Evolutionary conservation across 345 rosid genomes (phyloP).

Genomic region (Chamaenerion angustifolium): DNA sequence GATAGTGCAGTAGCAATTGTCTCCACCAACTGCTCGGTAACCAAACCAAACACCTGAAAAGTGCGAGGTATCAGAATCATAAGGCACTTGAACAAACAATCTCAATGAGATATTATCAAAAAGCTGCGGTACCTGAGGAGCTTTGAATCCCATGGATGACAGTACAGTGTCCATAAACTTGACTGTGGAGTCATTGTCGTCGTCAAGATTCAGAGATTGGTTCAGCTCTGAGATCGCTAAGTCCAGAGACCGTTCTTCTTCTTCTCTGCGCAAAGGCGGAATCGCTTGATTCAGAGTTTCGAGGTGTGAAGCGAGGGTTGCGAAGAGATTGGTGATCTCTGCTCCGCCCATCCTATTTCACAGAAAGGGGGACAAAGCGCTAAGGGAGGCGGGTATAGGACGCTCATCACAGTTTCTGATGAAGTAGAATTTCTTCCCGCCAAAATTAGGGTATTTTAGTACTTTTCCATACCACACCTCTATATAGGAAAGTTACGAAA

Average conservation of each 20-base stretch:
- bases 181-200: constrained; percentile 20
- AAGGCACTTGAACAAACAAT: not conserved
- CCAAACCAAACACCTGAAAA: constrained; percentile 49
- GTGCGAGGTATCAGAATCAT: not conserved
- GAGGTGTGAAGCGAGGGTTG: constrained; percentile 29
- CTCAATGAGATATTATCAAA: not conserved
- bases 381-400: not conserved
- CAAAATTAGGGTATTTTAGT: too few relatives aligned
- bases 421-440: too few relatives aligned
- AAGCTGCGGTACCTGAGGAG: constrained; percentile 35
- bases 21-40: constrained; percentile 32
- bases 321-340: constrained; percentile 31
- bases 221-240: constrained; percentile 39
- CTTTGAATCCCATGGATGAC: constrained; percentile 58
- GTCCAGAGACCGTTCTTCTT: constrained; percentile 19
- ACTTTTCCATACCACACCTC: too few relatives aligned
- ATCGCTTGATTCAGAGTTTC: constrained; percentile 4
- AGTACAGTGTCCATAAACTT: constrained; percentile 50
- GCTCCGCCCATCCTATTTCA: not conserved
- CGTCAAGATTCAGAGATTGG: constrained; percentile 36
- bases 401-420: not conserved
- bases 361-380: not conserved
- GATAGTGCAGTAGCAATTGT: constrained; percentile 42
- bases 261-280: constrained; percentile 8
- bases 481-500: too few relatives aligned